A percentile compares a stretch with the other conserved stretches of the same genome.
Evolutionary conservation across 352 stramenopile species (phyloP).

Genomic region (Globisporangium solare): DNA sequence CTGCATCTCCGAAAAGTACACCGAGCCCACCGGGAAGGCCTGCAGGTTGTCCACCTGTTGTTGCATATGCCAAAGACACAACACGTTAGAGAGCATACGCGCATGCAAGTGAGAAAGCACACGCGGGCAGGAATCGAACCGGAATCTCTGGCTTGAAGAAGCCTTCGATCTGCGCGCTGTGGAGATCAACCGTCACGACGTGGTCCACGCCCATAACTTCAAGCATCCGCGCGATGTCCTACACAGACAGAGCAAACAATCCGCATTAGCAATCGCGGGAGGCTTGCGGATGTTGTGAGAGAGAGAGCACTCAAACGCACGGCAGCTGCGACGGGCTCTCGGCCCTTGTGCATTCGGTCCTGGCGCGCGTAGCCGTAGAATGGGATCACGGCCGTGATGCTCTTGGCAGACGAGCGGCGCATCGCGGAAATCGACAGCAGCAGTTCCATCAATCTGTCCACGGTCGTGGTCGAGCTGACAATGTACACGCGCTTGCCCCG

Average conservation of each 20-base stretch:
- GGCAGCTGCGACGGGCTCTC: slow-evolving; percentile 75
- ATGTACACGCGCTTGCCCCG: slow-evolving; percentile 84
- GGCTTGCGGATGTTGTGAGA: too few species aligned
- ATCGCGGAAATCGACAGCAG: slow-evolving; percentile 81
- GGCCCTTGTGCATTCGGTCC: slow-evolving; percentile 82
- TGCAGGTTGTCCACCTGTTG: slow-evolving; percentile 82
- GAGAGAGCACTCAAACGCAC: slow-evolving; percentile 18
- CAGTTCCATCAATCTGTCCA: slow-evolving; percentile 83
- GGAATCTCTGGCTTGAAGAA: slow-evolving; percentile 87
- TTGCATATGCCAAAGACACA: too few species aligned
- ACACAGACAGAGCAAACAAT: background rate
- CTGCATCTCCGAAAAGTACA: slow-evolving; percentile 83
- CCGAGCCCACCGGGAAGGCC: slow-evolving; percentile 77
- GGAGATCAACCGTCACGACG: slow-evolving; percentile 84
- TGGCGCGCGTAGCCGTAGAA: slow-evolving; percentile 87
- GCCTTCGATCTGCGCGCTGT: slow-evolving; percentile 85
- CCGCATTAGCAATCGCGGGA: too few species aligned
- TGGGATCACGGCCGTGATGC: slow-evolving; percentile 83
- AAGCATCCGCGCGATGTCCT: slow-evolving; percentile 85
- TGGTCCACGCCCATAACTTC: slow-evolving; percentile 89
- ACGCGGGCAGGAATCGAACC: slow-evolving; percentile 18
- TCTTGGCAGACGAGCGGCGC: slow-evolving; percentile 79
- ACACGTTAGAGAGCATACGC: too few species aligned
- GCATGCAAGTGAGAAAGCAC: background rate
- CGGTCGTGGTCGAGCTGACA: slow-evolving; percentile 80